Evolutionary conservation across 257 asterid species (phyloP), one percentile per base, ranked within the genome.

Genomic region (Misopates orontium): DNA sequence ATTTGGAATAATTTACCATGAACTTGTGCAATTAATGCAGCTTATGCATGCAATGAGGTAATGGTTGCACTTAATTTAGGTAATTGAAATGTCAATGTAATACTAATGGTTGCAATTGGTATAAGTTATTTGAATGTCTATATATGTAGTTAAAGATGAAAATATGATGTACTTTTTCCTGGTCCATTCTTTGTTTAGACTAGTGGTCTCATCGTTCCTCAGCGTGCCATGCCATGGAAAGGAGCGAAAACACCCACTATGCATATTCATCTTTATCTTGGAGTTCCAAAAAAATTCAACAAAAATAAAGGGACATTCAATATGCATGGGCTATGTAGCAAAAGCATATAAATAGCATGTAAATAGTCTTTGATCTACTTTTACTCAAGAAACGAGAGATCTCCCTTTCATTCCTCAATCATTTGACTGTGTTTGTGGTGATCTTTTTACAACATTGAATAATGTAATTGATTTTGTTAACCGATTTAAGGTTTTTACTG

Each of bases 221-320:
- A 70, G 84, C 80, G 80, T 73, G 21, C 52, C 69, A 36, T 71
- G 65, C 73, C 85, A 70, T 80, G 73, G 83, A 78, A 78, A 80
- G 82, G 10, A 68, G 84, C 73, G 84, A 64, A 57, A 66, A 76
- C 67, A 61, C 74, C 56, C 66, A 77, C 76, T 66, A 12, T 62
- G 18, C 24, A 45, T 48, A 4, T 73, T 72, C 70, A 56, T 64
- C 71, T 66, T 53, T 48, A 32, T 21, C 47, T 59, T 44, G 5
- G 14, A 11, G 9, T 47, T 14, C 14, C 8, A n/a, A n/a, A 13
- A 45, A n/a, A 16, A n/a, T n/a, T 25, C 18, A 24, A n/a, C 9
- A 54, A 23, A 54, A 54, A 32, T 54, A 13, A 54, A 23, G 16
- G n/a, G 22, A 22, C 36, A 8, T 56, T 56, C 42, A 56, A 24